Percentiles rank a stretch among this genome's conserved stretches.
These are phyloP conservation scores for Agaricus subrufescens DNA, from an alignment of 768 basidiomycete genomes.

Conservation along the genomic window DNA sequence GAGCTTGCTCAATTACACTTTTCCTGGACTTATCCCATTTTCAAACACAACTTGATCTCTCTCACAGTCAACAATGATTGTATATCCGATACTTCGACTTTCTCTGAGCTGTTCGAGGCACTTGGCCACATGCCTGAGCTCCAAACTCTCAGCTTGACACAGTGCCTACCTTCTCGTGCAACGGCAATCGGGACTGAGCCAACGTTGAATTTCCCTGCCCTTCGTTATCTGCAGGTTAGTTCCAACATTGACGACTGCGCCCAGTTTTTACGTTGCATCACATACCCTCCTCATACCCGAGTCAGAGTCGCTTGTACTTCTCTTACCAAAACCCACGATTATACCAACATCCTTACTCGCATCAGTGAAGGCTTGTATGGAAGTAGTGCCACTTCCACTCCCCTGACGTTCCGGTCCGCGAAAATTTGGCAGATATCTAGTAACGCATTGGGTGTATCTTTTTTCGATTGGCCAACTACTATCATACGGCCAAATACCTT, in stretches of 20 bases:
- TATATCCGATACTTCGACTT: neutral
- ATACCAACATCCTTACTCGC: neutral
- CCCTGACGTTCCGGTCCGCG: neutral
- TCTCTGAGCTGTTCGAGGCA: slow-evolving; percentile 2
- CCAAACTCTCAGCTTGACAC: neutral
- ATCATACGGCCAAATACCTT: too few relatives aligned
- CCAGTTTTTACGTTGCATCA: neutral
- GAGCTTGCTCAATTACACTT: slow-evolving; percentile 2
- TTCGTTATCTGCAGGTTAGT: neutral
- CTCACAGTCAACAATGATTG: neutral
- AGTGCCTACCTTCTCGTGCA: neutral
- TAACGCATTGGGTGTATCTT: neutral
- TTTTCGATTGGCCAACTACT: too few relatives aligned
- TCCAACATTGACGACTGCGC: neutral
- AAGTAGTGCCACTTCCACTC: neutral
- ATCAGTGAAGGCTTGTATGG: neutral
- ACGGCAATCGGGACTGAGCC: neutral
- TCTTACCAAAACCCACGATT: neutral
- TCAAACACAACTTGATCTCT: slow-evolving; percentile 4
- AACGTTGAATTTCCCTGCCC: neutral
- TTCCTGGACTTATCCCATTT: slow-evolving; percentile 1
- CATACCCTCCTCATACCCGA: neutral
- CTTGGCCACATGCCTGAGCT: slow-evolving; percentile 1
- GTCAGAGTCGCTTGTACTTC: neutral
- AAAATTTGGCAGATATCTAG: neutral